These are phyloP conservation scores for Lyophyllum semitale DNA, from an alignment of 768 basidiomycete genomes.

Conservation along the genomic window DNA sequence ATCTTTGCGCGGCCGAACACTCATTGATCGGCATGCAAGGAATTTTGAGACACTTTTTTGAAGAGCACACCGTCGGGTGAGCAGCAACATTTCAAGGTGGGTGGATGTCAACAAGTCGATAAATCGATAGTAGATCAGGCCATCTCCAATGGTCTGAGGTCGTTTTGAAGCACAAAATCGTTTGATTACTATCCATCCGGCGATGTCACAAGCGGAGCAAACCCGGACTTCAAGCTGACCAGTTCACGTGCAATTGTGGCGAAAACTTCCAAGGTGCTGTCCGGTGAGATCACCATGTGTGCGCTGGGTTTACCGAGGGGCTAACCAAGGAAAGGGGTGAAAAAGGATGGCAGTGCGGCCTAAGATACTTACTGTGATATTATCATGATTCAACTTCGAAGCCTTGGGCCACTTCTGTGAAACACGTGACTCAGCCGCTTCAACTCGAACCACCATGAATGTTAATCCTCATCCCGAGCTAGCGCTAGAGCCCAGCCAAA, in stretches of 20 bases:
- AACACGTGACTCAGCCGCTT: no score
- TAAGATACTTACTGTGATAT: no score
- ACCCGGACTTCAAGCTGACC: constrained; percentile 5
- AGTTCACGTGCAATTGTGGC: constrained; percentile 12
- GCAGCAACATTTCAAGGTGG: constrained; percentile 6
- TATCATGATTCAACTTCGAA: no score
- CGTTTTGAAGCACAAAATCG: constrained; percentile 7
- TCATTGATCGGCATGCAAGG: constrained; percentile 33
- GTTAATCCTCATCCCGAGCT: neutral
- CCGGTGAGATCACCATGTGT: neutral
- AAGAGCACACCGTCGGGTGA: constrained; percentile 1
- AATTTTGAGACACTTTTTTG: constrained; percentile 1
- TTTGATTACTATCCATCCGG: constrained; percentile 12
- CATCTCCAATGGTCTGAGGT: constrained; percentile 9
- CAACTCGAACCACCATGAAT: constrained; percentile 5
- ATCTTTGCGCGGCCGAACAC: constrained; percentile 32
- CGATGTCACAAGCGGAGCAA: constrained; percentile 18
- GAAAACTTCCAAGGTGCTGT: constrained; percentile 1
- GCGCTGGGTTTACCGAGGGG: neutral
- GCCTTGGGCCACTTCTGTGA: no score
- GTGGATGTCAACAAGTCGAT: neutral
- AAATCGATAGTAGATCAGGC: constrained; percentile 3
- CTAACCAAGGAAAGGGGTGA: neutral
- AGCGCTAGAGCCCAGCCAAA: neutral
- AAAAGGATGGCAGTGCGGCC: neutral